Conservation (phyloP, 2,329 filamentous ascomycete species). For the Exophiala spinifera region DNA sequence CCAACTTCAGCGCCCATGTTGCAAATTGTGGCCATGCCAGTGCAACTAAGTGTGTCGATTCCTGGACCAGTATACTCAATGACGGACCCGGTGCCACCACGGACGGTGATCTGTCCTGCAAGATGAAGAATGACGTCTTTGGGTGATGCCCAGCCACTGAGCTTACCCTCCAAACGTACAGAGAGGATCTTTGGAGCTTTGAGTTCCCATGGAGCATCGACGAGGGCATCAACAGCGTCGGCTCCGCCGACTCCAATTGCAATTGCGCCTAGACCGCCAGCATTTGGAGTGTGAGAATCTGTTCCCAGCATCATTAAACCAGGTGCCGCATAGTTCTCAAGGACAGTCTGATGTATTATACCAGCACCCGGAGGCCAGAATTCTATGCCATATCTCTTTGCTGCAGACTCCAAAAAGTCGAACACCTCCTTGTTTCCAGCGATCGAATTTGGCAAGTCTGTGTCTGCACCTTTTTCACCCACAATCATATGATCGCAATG, state of each 20-base stretch:
- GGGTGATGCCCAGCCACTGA: constrained; percentile 87
- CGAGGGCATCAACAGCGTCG: constrained; percentile 93
- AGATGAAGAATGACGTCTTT: constrained; percentile 94
- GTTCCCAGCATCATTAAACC: constrained; percentile 99
- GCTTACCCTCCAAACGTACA: constrained; percentile 75
- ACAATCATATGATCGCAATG: constrained; percentile 99
- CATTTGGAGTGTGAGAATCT: constrained; percentile 95
- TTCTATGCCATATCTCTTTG: constrained; percentile 87
- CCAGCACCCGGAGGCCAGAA: constrained; percentile 93
- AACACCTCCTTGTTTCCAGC: constrained; percentile 95
- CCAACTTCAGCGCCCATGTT: constrained; percentile 88
- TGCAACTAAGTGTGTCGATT: constrained; percentile 82
- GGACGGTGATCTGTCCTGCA: constrained; percentile 84
- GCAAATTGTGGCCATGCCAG: constrained; percentile 86
- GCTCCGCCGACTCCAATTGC: constrained; percentile 97
- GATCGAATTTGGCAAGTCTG: constrained; percentile 80
- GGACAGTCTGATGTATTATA: constrained; percentile 94
- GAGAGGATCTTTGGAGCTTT: constrained; percentile 90
- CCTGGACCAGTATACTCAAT: constrained; percentile 93
- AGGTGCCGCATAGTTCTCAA: constrained; percentile 97
- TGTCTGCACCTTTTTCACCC: constrained; percentile 82
- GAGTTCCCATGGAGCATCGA: constrained; percentile 94
- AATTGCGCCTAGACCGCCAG: constrained; percentile 87
- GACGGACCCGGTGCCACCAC: constrained; percentile 89
- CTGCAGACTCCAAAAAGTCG: constrained; percentile 90